Evolutionary conservation across 805 yeast genomes (phyloP), one percentile per base, ranked within the genome.

Genomic region (Suhomyces xylopsoci): DNA sequence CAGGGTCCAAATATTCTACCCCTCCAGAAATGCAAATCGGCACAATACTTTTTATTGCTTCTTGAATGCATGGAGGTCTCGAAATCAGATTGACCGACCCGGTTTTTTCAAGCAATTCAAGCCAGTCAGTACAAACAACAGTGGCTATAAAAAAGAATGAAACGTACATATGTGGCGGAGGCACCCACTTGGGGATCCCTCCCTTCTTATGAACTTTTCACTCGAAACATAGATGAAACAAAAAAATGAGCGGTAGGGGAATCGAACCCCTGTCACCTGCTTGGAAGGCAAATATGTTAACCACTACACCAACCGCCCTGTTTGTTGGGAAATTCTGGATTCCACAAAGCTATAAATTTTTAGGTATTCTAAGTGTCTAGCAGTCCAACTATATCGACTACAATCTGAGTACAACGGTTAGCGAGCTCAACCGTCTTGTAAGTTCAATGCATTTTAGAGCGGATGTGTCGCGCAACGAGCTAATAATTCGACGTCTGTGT

Each of bases 241-340:
- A 70, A 69, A 67, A 22, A 61, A 61, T 83, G 90, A 85, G 84
- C 83, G 85, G 85, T 84, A 83, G 87, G 90, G 87, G 93, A 87
- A 84, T 87, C 91, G 93, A 87, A 87, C 93, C 90, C 92, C 81
- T 85, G 90, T 83, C 92, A 77, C 86, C 83, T 83, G 90, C 92
- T 87, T 87, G 92, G 92, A 87, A 87, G 91, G 91, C 90, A 83
- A 82, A 83, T 78, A 85, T 86, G 89, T 83, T 87, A 84, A 83
- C 92, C 91, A 84, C 89, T 87, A 86, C 90, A 87, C 93, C 84
- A 87, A 85, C 85, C 87, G 82, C 87, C 90, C 90, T n/a, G 7
- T 48, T 36, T 24, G 42, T 17, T 38, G 24, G 5, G 15, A 5
- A 14, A 48, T 20, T 20, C 3, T 32, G 36, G 1, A 1, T 10